Base-by-base conservation (phyloP, 768 basidiomycete species). In the Mycena galopus region DNA sequence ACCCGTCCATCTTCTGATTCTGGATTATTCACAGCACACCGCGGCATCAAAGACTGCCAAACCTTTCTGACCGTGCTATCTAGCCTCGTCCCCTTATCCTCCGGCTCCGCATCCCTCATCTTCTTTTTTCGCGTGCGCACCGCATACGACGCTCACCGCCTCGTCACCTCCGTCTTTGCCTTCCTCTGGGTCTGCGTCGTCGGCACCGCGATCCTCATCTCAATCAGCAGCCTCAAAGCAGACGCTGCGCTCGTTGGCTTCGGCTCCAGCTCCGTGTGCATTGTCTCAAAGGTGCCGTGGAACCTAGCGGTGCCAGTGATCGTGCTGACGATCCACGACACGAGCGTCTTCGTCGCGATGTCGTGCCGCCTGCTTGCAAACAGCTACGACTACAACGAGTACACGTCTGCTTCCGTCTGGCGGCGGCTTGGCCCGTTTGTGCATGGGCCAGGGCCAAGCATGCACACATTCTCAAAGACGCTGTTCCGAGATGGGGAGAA, bases 181-280 rank as follows among this genome's bases (percentile, higher is more conserved):
- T 53, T 78, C 12, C 73, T 83, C 21, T 85, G 83, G 83, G 65
- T 83, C 19, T 67, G 65, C 1, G 78, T 81, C 17, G 42, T 83
- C 29, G 83, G 74, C 11, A 71, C 72, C 0, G 65, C 78, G n/a
- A 30, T 83, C 11, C 71, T 78, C 3, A 72, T 79, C 10, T 76
- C 80, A 1, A 65, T 80, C n/a, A 79, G 77, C 12, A 23, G 47
- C 11, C 1, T 14, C 79, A 74, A 0, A 67, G 47, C 62, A 21
- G 10, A 27, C 75, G 60, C 73, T 80, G 19, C 80, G 8, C 51
- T n/a, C n/a, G n/a, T n/a, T n/a, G n/a, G n/a, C n/a, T n/a, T n/a
- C n/a, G n/a, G n/a, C 14, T 39, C 17, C 9, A 39, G 17, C 39
- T 10, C 12, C 39, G 39, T 73, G 51, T 83, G 82, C 69, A 56